Evolutionary conservation across 2,329 filamentous ascomycete genomes (phyloP).

Genomic region (Paecilomyces sp.): DNA sequence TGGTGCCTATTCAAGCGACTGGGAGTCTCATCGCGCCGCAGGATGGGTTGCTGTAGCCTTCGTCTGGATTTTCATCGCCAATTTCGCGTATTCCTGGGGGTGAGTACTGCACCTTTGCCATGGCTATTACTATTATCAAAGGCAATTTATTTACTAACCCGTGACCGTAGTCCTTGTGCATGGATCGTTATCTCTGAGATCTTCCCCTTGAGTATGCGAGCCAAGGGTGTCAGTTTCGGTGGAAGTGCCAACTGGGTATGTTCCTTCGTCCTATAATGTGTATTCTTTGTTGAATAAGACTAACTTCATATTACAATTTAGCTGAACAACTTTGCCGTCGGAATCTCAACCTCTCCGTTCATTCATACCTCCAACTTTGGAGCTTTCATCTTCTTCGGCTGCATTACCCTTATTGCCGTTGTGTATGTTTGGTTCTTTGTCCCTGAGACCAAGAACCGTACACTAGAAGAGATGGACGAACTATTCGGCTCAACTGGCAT

Average conservation of each 20-base stretch:
- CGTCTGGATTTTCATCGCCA: slow-evolving; percentile 63
- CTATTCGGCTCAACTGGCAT: slow-evolving; percentile 22
- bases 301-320: slow-evolving; percentile 1
- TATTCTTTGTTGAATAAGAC: neutral
- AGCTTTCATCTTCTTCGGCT: slow-evolving; percentile 66
- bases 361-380: slow-evolving; percentile 57
- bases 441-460: slow-evolving; percentile 26
- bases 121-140: neutral
- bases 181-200: slow-evolving; percentile 71
- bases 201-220: slow-evolving; percentile 62
- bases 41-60: slow-evolving; percentile 61
- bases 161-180: slow-evolving; percentile 46
- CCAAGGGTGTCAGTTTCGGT: slow-evolving; percentile 43
- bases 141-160: neutral
- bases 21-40: slow-evolving; percentile 50
- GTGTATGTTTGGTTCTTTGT: slow-evolving; percentile 21
- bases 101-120: slow-evolving; percentile 3
- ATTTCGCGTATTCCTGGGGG: slow-evolving; percentile 67
- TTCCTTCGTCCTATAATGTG: neutral
- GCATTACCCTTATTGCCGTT: slow-evolving; percentile 18
- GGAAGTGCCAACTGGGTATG: slow-evolving; percentile 29
- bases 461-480: slow-evolving; percentile 26
- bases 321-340: slow-evolving; percentile 58
- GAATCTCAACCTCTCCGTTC: slow-evolving; percentile 64
- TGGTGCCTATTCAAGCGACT: slow-evolving; percentile 55